These are phyloP conservation scores for Malus domestica DNA, from an alignment of 306 rosid genomes.

Conservation along the genomic window DNA sequence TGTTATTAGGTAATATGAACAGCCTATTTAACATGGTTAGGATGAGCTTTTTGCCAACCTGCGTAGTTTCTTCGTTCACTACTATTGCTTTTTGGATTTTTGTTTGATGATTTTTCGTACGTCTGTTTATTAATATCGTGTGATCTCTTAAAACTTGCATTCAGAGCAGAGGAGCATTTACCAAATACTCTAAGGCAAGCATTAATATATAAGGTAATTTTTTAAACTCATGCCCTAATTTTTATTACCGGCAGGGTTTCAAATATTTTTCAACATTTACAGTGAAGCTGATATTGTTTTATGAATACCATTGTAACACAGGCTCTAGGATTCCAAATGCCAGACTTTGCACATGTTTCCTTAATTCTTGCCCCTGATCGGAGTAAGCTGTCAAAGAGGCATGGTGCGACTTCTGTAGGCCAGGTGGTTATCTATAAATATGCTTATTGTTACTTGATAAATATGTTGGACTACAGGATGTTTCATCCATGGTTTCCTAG, in stretches of 20 bases:
- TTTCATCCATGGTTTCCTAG: neutral
- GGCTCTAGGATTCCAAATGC: conserved; percentile 14
- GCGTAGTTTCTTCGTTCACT: conserved; percentile 7
- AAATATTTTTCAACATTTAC: neutral
- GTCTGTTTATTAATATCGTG: neutral
- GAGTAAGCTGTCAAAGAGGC: conserved; percentile 93
- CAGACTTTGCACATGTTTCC: conserved; percentile 63
- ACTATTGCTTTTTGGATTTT: neutral
- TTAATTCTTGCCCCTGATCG: conserved; percentile 94
- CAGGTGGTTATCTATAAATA: conserved; percentile 2
- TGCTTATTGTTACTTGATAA: neutral
- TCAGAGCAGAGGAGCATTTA: conserved; percentile 20
- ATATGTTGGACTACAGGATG: neutral
- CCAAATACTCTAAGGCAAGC: conserved; percentile 35
- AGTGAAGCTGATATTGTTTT: neutral
- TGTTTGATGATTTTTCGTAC: neutral
- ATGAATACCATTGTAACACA: neutral
- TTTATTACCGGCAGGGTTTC: neutral
- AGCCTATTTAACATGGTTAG: neutral
- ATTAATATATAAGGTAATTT: conserved; percentile 66
- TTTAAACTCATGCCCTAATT: conserved; percentile 10
- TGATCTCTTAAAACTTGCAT: neutral
- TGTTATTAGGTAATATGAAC: conserved; percentile 63
- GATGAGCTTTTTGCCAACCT: neutral
- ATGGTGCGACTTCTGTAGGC: conserved; percentile 90